Base-by-base conservation (phyloP, 2,329 filamentous ascomycete species). In the Bretziella fagacearum region DNA sequence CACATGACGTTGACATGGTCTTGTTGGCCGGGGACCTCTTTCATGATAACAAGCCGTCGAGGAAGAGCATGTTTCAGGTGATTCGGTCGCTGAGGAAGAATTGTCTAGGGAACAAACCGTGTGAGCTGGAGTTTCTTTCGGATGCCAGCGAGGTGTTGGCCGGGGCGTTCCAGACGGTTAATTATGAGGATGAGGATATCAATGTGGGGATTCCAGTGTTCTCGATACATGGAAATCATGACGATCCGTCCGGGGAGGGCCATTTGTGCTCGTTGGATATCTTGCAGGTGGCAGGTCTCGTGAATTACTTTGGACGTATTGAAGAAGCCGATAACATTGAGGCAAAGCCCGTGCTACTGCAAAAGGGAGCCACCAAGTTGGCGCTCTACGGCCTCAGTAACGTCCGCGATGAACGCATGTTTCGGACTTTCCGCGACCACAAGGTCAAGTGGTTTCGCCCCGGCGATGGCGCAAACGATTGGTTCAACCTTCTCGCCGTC, bases 181-280 rank as follows among this genome's bases (percentile, higher is more conserved):
- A 98, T 63, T 98, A 98, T 63, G 86, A 96, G 62, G 91, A 98
- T 57, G 77, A 84, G 20, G 85, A 98, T 56, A 95, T 98, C 62
- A 98, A 98, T 57, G 77, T 98, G 51, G 84, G 87, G 1, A 95
- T 96, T 48, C 91, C 91, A 0, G 86, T 98, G 23, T 98, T 98
- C 59, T 94, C 89, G 1, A 98, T 98, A 33, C 93, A 98, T 56
- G 91, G 91, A 39, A 98, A 98, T 57, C 91, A 98, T 59, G 91
- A 98, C 58, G 91, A 98, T 59, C 91, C 91, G 0, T 93, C 87
- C n/a, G 91, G 91, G 7, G 87, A 95, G 56, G 91, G 87, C 8
- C 84, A 93, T 59, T 80, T 81, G 53, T 93, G 91, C 53, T 87
- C 89, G 0, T 70, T 98, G 8, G 91, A 98, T 60, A 64, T 98